Base-by-base conservation (phyloP, 2,329 filamentous ascomycete species). In the Fusarium sp. region DNA sequence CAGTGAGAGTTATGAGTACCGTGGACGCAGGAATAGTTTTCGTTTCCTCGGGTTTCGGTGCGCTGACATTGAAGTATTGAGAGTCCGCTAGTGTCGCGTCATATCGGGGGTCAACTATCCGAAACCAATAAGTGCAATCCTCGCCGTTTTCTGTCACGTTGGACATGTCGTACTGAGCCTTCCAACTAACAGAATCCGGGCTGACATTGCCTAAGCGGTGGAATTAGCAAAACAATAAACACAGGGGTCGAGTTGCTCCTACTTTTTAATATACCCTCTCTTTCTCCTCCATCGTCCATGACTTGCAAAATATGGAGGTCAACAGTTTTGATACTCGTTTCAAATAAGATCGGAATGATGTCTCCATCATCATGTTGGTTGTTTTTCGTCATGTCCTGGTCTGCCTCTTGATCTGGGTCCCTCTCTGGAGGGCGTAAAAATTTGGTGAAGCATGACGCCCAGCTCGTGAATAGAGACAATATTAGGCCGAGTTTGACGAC, bases 21-120 rank as follows among this genome's bases (percentile, higher is more conserved):
- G 10, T 25, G 17, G 49, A 25, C 7, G 6, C 4, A 4, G 27
- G 19, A 14, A 11, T 14, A 4, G 30, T 14, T 46, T 22, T 46
- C 2, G 50, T 53, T 22, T 30, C 54, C 0, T 39, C 22, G 9
- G 13, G 6, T 6, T 30, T 37, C 1, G 54, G 54, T 7, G 48
- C 54, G 30, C 49, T 57, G 48, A 57, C 54, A 3, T 57, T 57
- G 19, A 57, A 15, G 1, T 14, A 56, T 54, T 56, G 48, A 1
- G 54, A 56, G 7, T 14, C 4, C 2, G 54, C 54, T 14, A 56
- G 30, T 22, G 2, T 54, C n/a, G 27, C 47, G 1, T 14, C n/a
- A 35, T n/a, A 22, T 37, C 13, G 0, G 8, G n/a, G 27, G 23
- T 54, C 47, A 5, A 23, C 15, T 0, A 57, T 19, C 2, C 11